Base-by-base conservation (phyloP, 306 rosid genomes). In the Coriaria nepalensis region DNA sequence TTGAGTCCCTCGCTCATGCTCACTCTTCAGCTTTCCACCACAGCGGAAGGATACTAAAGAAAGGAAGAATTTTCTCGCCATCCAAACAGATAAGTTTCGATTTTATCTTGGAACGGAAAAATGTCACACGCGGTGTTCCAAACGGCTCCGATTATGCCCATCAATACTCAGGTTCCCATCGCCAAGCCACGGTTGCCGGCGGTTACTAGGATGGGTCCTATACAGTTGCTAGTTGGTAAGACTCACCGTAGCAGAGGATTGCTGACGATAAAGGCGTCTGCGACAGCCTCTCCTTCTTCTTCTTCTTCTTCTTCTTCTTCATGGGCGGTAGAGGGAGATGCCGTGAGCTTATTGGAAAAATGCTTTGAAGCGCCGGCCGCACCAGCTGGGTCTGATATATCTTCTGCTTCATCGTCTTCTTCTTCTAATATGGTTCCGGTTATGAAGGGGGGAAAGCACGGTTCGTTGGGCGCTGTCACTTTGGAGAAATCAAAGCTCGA, bases 401-500 rank as follows among this genome's bases (percentile, higher is more conserved):
- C 63, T 10, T 33, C 33, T 0, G 43, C 65, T 5, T 49, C 52
- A 9, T 49, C 66, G 7, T 60, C 53, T 40, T 37, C 49, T 42
- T 4, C 53, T 49, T 35, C 69, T 8, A 1, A 1, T 20, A 20
- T 13, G 10, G 62, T 61, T 49, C 77, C 87, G 13, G 77, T 68
- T 34, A 85, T 85, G 98, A 90, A 90, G 65, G 92, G 76, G 9
- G 60, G 71, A 0, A 50, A 85, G 64, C 77, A 43, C 58, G 84
- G 98, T 57, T 13, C 95, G n/a, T 41, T 74, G 6, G 87, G 94
- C 37, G 45, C 98, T 9, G 94, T 73, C 43, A 90, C 98, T 8
- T 71, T 90, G 55, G 98, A 90, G 70, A 90, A 90, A 71, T 67
- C 82, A 2, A 90, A 90, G 72, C 81, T 90, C 33, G 92, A 90